Evolutionary conservation across 2,329 filamentous ascomycete species (phyloP).

Genomic region (Dissoconium aciculare): DNA sequence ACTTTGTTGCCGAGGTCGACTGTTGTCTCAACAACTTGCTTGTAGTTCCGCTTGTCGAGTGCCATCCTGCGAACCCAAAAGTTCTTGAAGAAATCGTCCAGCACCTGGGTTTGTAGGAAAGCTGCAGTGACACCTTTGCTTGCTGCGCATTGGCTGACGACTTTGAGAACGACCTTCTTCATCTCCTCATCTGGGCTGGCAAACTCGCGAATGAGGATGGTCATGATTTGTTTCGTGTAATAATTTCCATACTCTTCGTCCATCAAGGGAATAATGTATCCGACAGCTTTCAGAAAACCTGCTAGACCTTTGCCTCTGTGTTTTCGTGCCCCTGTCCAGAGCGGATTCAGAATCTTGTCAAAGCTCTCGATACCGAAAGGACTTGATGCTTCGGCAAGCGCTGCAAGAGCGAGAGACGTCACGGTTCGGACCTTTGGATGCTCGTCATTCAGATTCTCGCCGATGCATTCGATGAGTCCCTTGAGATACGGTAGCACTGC

Average conservation of each 20-base stretch:
- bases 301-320: constrained; percentile 92
- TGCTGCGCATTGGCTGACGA: constrained; percentile 86
- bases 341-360: constrained; percentile 88
- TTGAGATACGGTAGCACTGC: constrained; percentile 91
- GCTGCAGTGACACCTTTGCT: constrained; percentile 89
- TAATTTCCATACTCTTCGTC: constrained; percentile 99
- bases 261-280: constrained; percentile 97
- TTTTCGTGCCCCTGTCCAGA: constrained; percentile 93
- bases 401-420: constrained; percentile 85
- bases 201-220: constrained; percentile 90
- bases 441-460: constrained; percentile 88
- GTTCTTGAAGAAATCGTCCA: constrained; percentile 95
- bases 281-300: constrained; percentile 91
- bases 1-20: constrained; percentile 96
- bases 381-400: constrained; percentile 87
- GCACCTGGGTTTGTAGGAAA: constrained; percentile 87
- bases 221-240: constrained; percentile 97
- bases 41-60: constrained; percentile 91
- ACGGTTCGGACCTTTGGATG: constrained; percentile 96
- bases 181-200: constrained; percentile 96
- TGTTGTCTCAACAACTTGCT: constrained; percentile 94
- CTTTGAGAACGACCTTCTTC: constrained; percentile 98
- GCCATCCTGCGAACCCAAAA: constrained; percentile 98
- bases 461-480: constrained; percentile 90
- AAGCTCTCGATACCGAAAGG: constrained; percentile 99